A percentile compares a stretch with the other conserved stretches of the same genome.
phyloP scores from a whole-genome alignment of 2,329 filamentous ascomycete genomes.

The Fusarium sp. region DNA sequence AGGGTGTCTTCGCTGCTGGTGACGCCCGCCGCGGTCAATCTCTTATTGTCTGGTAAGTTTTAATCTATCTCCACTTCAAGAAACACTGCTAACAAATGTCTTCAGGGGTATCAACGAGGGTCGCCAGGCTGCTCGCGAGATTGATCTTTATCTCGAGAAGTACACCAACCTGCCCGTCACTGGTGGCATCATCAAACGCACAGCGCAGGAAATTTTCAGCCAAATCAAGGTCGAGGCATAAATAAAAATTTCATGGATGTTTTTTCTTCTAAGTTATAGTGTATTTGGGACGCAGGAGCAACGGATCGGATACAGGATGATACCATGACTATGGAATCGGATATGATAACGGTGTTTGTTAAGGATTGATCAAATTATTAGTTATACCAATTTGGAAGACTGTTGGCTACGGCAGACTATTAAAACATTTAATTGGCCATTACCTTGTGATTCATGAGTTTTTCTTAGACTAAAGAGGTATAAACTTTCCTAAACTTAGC shows the following conservation, averaged over 20 bases:
- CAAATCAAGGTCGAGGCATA: slow-evolving; percentile 42
- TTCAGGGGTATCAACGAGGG: slow-evolving; percentile 95
- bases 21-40: slow-evolving; percentile 96
- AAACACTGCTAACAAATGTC: slow-evolving; percentile 8
- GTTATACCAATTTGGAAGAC: slow-evolving; percentile 44
- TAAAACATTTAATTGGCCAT: background rate
- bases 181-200: slow-evolving; percentile 90
- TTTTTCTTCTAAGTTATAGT: slow-evolving; percentile 3
- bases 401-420: slow-evolving; percentile 12
- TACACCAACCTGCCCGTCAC: slow-evolving; percentile 87
- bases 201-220: slow-evolving; percentile 76
- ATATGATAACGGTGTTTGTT: slow-evolving; percentile 13
- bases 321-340: slow-evolving; percentile 34
- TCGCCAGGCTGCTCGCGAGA: slow-evolving; percentile 90
- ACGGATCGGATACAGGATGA: slow-evolving; percentile 20
- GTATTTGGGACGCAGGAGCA: slow-evolving; percentile 33
- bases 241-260: slow-evolving; percentile 1
- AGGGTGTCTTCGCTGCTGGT: slow-evolving; percentile 92
- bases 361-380: slow-evolving; percentile 15
- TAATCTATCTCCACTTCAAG: background rate
- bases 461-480: too few relatives aligned
- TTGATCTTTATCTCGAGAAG: slow-evolving; percentile 87
- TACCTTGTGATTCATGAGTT: background rate
- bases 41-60: slow-evolving; percentile 89
- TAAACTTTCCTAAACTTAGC: too few relatives aligned